phyloP scores from a whole-genome alignment of 441 rosid genomes.

The Viola pubescens region DNA sequence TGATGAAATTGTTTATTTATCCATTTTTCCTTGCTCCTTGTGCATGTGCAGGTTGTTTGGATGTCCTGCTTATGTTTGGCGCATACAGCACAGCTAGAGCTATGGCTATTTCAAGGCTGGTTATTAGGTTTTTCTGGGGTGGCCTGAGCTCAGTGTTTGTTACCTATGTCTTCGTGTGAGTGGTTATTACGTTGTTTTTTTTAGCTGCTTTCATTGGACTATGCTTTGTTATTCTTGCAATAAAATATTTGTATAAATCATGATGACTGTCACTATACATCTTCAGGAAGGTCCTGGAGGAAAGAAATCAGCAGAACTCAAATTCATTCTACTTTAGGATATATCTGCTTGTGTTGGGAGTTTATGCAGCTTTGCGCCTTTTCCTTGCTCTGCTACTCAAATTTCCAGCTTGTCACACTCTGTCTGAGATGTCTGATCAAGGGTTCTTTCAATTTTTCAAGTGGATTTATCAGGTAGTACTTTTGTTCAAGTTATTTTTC shows the following conservation, averaged over 20 bases:
- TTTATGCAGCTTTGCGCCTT: conserved; percentile 75
- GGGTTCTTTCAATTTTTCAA: conserved; percentile 96
- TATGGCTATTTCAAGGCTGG: conserved; percentile 97
- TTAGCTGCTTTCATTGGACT: conserved; percentile 4
- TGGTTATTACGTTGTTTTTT: conserved; percentile 15
- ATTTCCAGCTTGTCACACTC: conserved; percentile 79
- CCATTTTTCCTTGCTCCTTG: conserved; percentile 9
- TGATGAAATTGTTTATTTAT: not conserved
- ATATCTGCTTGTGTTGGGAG: conserved; percentile 86
- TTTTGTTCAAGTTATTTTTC: conserved; percentile 14
- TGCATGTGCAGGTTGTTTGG: conserved; percentile 61
- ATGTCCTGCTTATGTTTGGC: conserved; percentile 91
- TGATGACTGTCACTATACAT: conserved; percentile 7
- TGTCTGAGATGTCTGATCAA: conserved; percentile 90
- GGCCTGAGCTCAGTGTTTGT: conserved; percentile 66
- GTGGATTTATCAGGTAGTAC: conserved; percentile 94
- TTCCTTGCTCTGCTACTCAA: conserved; percentile 62
- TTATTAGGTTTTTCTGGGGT: conserved; percentile 90
- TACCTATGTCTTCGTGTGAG: conserved; percentile 80
- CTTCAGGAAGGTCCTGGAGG: conserved; percentile 81
- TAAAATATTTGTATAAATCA: conserved; percentile 6
- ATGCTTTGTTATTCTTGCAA: conserved; percentile 3
- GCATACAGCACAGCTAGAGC: conserved; percentile 92
- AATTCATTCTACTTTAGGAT: conserved; percentile 74
- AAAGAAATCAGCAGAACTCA: conserved; percentile 49